Evolutionary conservation across 1,139 yeast species (phyloP), one percentile per base, ranked within the genome.

Genomic region (Candida mesenterica): DNA sequence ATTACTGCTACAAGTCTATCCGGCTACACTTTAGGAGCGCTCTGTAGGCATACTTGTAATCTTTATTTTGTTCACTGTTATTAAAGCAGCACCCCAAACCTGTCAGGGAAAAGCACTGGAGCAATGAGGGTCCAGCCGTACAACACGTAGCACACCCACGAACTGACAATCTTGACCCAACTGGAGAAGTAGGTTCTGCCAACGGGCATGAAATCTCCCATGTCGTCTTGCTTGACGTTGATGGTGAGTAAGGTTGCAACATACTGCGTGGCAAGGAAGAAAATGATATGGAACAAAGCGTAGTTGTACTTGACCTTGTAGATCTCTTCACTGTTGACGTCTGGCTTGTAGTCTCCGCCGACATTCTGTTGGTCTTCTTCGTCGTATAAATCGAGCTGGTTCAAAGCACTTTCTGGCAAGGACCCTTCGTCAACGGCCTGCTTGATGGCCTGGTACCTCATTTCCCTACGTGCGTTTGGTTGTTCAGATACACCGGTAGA

Each of bases 401-500:
- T 69, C 33, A 94, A 69, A 0, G 97, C 98, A 48, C 95, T 83
- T 46, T 86, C 95, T 0, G 99, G 99, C 40, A 92, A 69, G 7
- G 95, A 81, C 0, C 98, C 99, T 51, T 86, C 95, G 39, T 87
- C 92, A 13, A 92, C 96, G 0, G 98, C 98, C 52, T 90, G 95
- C 46, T 83, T 77, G 24, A 92, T 76, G 0, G 97, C 97, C 51
- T 88, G 92, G 43, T 82, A 75, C 44, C 98, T 71, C 83, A 89
- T 79, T 45, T 84, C 87, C 44, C 77, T 77, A 42, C 94, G 65
- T 5, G 77, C 68, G 5, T 62, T 53, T 2, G 88, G 86, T 47
- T 81, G 82, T 2, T 75, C 66, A 7, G 74, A 65, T 10, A 75
- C 58, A 23, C 64, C 39, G 14, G 38, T 31, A 10, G 40, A 15